Percentiles rank a stretch among this genome's conserved stretches.
These are phyloP conservation scores for Bipolaris oryzae DNA, from an alignment of 2,329 filamentous ascomycete genomes.

Conservation along the genomic window DNA sequence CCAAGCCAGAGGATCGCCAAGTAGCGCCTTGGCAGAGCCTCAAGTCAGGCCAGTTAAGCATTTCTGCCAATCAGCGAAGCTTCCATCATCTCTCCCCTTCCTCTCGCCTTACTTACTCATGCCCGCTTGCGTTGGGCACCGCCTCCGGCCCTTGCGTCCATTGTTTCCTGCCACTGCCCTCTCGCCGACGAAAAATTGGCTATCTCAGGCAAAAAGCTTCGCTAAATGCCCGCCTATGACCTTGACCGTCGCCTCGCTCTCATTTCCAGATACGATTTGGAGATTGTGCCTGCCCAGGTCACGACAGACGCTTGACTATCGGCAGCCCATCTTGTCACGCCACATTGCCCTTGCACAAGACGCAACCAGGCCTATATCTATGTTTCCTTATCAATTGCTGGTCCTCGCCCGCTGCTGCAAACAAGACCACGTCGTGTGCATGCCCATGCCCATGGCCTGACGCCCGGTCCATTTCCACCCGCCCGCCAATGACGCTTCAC, in stretches of 20 bases:
- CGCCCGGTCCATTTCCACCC: too few species aligned
- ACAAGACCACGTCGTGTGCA: not conserved
- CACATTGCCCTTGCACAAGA: not conserved
- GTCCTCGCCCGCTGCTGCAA: not conserved
- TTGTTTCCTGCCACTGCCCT: not conserved
- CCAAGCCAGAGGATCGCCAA: not conserved
- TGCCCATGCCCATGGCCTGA: too few species aligned
- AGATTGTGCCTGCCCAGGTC: not conserved
- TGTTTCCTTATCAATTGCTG: not conserved
- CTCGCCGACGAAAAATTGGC: conserved; percentile 7
- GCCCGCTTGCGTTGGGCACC: conserved; percentile 2
- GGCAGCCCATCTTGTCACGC: not conserved
- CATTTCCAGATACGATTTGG: not conserved
- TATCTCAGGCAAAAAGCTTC: not conserved
- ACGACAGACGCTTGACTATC: not conserved
- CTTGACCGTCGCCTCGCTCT: not conserved
- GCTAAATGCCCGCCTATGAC: not conserved
- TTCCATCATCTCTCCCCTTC: conserved; percentile 2
- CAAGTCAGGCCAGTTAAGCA: not conserved
- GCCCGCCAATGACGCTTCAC: too few species aligned
- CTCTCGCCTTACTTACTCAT: not conserved
- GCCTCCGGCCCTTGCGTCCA: conserved; percentile 10
- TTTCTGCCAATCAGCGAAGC: conserved; percentile 9
- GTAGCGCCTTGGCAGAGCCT: too few species aligned
- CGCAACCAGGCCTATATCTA: not conserved